phyloP scores from a whole-genome alignment of 768 basidiomycete species.

The Pulveroboletus sp. region DNA sequence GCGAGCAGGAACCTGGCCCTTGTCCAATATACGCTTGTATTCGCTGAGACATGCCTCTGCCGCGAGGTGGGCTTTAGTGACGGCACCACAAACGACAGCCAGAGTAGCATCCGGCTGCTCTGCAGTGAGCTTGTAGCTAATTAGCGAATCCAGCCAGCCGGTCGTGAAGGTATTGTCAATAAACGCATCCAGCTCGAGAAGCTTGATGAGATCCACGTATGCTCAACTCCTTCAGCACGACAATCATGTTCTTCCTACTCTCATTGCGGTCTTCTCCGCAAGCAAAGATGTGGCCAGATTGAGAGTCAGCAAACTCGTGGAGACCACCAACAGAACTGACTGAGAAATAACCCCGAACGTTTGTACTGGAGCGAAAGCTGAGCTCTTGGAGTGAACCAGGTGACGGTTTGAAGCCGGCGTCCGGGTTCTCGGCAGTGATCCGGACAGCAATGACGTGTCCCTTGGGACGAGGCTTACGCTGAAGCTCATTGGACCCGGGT shows the following conservation, averaged over 20 bases:
- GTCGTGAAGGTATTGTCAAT: constrained; percentile 97
- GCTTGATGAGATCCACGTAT: constrained; percentile 99
- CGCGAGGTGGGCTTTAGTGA: constrained; percentile 90
- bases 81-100: constrained; percentile 94
- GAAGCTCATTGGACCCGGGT: too few species aligned
- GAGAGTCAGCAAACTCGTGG: constrained; percentile 98
- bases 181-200: constrained; percentile 94
- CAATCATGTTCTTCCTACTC: constrained; percentile 98
- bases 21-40: constrained; percentile 94
- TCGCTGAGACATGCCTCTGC: constrained; percentile 88
- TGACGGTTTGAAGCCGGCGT: constrained; percentile 99
- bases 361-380: constrained; percentile 98
- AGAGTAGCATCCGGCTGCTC: constrained; percentile 94
- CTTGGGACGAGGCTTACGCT: too few species aligned
- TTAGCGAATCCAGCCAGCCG: constrained; percentile 96
- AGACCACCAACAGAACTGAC: constrained; percentile 93
- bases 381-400: constrained; percentile 96
- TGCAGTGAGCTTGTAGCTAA: constrained; percentile 95
- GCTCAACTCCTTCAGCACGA: constrained; percentile 95
- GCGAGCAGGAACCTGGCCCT: constrained; percentile 94
- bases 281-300: constrained; percentile 99
- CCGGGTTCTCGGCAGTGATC: constrained; percentile 99
- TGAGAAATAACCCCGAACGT: constrained; percentile 99
- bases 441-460: too few species aligned
- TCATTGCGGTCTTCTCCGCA: constrained; percentile 96